phyloP scores from a whole-genome alignment of 345 rosid species.

The Euclidium syriacum region DNA sequence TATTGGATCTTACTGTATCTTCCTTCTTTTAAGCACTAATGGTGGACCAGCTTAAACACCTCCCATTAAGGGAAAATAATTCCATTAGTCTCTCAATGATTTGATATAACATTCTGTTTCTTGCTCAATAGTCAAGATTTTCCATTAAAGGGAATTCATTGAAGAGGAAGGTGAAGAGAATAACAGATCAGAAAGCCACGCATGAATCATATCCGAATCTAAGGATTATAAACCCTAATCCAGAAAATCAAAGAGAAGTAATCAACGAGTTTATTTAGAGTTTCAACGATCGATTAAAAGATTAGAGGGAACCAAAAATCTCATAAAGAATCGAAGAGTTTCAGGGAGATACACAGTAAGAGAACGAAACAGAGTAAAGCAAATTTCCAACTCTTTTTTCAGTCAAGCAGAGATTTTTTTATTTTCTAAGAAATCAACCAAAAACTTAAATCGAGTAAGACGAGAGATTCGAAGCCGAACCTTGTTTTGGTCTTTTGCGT shows the following conservation, averaged over 20 bases:
- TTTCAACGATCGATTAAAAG: background rate
- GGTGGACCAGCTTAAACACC: slow-evolving; percentile 34
- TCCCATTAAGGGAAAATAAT: slow-evolving; percentile 12
- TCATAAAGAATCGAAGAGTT: background rate
- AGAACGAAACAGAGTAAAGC: background rate
- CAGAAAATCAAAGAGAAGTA: background rate
- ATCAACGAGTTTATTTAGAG: background rate
- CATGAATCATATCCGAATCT: background rate
- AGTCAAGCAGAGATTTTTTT: background rate
- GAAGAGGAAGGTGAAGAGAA: background rate
- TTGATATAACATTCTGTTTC: slow-evolving; percentile 21
- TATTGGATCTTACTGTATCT: slow-evolving; percentile 33
- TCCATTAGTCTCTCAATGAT: slow-evolving; percentile 7
- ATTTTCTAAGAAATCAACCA: background rate
- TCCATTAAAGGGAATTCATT: slow-evolving; percentile 1
- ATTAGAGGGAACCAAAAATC: background rate
- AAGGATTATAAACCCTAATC: background rate
- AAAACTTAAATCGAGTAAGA: background rate
- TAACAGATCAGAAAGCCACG: background rate
- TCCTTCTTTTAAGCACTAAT: slow-evolving; percentile 22
- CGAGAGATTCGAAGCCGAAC: background rate
- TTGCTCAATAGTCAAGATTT: slow-evolving; percentile 18
- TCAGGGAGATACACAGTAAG: background rate
- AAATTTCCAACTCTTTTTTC: background rate
- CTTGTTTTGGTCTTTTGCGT: slow-evolving; percentile 10